Conservation (phyloP, 176 grass and related monocot species). For the Eragrostis nindensis region DNA sequence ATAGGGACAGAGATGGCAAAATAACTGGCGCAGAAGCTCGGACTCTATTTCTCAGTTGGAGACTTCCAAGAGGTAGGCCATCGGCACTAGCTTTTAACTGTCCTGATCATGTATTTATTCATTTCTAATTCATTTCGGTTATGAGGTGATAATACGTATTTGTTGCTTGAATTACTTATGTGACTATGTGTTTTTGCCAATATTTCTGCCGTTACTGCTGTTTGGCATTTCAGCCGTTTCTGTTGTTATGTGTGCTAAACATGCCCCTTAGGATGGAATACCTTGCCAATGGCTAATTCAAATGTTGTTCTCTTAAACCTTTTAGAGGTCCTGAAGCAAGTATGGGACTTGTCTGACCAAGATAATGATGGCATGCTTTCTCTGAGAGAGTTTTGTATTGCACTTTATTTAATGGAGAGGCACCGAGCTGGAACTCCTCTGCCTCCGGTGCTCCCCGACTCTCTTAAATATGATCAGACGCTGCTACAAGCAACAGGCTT, state of each 20-base stretch:
- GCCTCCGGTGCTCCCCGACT: constrained; percentile 72
- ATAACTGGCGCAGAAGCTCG: constrained; percentile 93
- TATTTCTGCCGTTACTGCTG: neutral
- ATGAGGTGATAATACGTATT: neutral
- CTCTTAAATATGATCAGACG: constrained; percentile 80
- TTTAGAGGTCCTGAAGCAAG: constrained; percentile 90
- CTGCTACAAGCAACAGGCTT: constrained; percentile 77
- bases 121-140: too few species aligned
- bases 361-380: constrained; percentile 99
- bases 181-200: neutral
- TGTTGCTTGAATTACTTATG: constrained; percentile 34
- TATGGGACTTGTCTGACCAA: constrained; percentile 99
- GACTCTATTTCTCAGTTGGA: constrained; percentile 97
- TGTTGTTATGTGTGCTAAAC: neutral
- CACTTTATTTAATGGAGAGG: constrained; percentile 98
- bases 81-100: constrained; percentile 32
- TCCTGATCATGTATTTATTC: constrained; percentile 28
- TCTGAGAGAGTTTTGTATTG: constrained; percentile 94
- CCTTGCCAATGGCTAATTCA: constrained; percentile 36
- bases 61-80: constrained; percentile 88
- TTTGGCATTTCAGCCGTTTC: constrained; percentile 19
- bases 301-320: constrained; percentile 36
- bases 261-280: constrained; percentile 5
- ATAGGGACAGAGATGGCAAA: constrained; percentile 96
- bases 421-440: constrained; percentile 78